Conservation (phyloP, 352 stramenopile genomes). For the Phytophthora fragariaefolia region DNA sequence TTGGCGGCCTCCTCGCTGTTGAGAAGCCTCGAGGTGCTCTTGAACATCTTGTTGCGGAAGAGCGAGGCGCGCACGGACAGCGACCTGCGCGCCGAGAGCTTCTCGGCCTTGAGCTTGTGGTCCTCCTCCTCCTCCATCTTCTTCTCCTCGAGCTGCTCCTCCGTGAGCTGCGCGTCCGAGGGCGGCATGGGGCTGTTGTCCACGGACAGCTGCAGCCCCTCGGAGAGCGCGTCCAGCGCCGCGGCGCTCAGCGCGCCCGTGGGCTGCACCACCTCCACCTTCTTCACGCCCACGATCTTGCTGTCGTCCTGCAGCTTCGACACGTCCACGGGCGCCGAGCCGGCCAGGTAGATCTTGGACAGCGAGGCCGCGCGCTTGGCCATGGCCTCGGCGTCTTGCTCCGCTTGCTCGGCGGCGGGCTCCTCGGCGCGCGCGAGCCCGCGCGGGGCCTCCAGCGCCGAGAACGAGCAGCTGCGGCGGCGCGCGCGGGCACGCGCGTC, state of each 20-base stretch:
- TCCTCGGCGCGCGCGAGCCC: neutral
- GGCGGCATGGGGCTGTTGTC: slow-evolving; percentile 55
- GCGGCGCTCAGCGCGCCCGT: slow-evolving; percentile 78
- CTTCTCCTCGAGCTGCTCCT: slow-evolving; percentile 87
- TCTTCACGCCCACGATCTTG: slow-evolving; percentile 80
- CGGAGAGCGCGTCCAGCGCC: slow-evolving; percentile 79
- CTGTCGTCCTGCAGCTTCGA: slow-evolving; percentile 80
- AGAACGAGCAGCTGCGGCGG: slow-evolving; percentile 76
- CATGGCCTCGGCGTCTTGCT: slow-evolving; percentile 54
- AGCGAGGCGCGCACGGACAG: slow-evolving; percentile 70
- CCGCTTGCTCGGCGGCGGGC: slow-evolving; percentile 5
- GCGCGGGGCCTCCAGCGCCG: slow-evolving; percentile 14
- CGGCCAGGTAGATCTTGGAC: slow-evolving; percentile 87
- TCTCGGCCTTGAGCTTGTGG: slow-evolving; percentile 81
- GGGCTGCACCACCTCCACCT: slow-evolving; percentile 74
- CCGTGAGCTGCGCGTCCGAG: slow-evolving; percentile 49
- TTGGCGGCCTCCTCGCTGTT: slow-evolving; percentile 33
- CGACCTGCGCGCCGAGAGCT: slow-evolving; percentile 67
- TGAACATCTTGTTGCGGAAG: slow-evolving; percentile 86
- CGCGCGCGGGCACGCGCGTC: slow-evolving; percentile 21
- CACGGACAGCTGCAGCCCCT: slow-evolving; percentile 77
- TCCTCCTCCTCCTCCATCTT: slow-evolving; percentile 90
- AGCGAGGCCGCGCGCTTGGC: slow-evolving; percentile 74
- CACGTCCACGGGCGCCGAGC: slow-evolving; percentile 82
- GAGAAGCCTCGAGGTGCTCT: slow-evolving; percentile 43